Base-by-base conservation (phyloP, 331 rosid genomes). In the Malus hybrid region DNA sequence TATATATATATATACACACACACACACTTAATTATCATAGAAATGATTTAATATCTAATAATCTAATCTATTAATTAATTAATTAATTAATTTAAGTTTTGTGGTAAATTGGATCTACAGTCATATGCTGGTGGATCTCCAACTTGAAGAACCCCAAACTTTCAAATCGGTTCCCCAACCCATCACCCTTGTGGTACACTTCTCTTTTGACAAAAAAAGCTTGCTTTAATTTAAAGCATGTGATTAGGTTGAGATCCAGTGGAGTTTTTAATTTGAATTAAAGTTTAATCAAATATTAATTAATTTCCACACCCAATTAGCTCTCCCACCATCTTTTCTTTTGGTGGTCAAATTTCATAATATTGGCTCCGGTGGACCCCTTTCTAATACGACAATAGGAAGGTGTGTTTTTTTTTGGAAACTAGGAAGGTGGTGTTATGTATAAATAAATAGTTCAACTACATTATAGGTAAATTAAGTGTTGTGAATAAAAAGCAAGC, bases 211-310 rank as follows among this genome's bases (percentile, higher is more conserved):
- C 70, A 63, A 66, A 72, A 72, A 71, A 82, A 56, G n/a, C 26
- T 73, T 84, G 91, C 96, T 90, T 88, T 85, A 75, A 82, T 79
- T 85, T 81, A 87, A 90, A 90, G 96, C 85, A 75, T 70, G 80
- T 12, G 76, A 26, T 55, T 76, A 53, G 58, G 76, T 77, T 80
- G 87, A 76, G 84, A 79, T 39, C 80, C 67, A 75, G 26, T 58
- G 29, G 80, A 20, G 26, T 18, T 55, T 44, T 65, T 70, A 80
- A 83, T 88, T 88, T 84, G 82, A 87, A 83, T 82, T 75, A 90
- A 86, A 85, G 84, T 46, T 65, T 78, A 39, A 39, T 64, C 72
- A 82, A 57, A 44, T 9, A 6, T 46, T 28, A 10, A 39, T 39
- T 39, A 39, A 39, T 39, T 39, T 18, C 39, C 36, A 75, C 42